phyloP scores from a whole-genome alignment of 495 filamentous ascomycete genomes.

The Apodospora peruviana region DNA sequence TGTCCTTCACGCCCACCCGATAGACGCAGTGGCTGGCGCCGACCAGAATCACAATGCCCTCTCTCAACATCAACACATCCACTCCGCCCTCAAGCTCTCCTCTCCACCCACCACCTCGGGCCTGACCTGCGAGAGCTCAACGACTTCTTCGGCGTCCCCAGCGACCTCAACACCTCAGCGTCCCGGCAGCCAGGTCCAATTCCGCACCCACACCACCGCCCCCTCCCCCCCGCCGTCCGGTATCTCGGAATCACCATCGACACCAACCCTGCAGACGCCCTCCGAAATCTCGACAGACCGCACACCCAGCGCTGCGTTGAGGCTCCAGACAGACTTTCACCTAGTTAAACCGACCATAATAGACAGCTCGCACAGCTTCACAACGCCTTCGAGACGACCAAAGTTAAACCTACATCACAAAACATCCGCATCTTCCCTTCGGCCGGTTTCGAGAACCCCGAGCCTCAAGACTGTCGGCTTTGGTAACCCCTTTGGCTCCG shows the following conservation, averaged over 20 bases:
- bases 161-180: conserved; percentile 8
- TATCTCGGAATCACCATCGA: conserved; percentile 1
- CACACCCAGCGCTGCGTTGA: conserved; percentile 17
- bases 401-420: conserved; percentile 28
- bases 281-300: conserved; percentile 10
- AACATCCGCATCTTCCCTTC: conserved; percentile 35
- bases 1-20: background rate
- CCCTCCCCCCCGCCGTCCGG: conserved; percentile 21
- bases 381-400: conserved; percentile 24
- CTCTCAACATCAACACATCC: background rate
- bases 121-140: conserved; percentile 4
- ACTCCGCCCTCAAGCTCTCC: conserved; percentile 9
- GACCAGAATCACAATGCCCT: conserved; percentile 1
- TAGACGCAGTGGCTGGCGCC: conserved; percentile 8
- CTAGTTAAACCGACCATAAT: conserved; percentile 19
- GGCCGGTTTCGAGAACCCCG: conserved; percentile 40
- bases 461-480: conserved; percentile 37
- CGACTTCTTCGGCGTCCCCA: conserved; percentile 1
- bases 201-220: conserved; percentile 28
- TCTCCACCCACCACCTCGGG: conserved; percentile 1
- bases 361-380: conserved; percentile 14
- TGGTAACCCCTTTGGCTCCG: conserved; percentile 26
- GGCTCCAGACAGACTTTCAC: conserved; percentile 31
- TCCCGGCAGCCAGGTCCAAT: conserved; percentile 18
- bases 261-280: conserved; percentile 3